A percentile compares a stretch with the other conserved stretches of the same genome.
phyloP scores from a whole-genome alignment of 164 flowering plant species.

The Magnolia changhungtana region DNA sequence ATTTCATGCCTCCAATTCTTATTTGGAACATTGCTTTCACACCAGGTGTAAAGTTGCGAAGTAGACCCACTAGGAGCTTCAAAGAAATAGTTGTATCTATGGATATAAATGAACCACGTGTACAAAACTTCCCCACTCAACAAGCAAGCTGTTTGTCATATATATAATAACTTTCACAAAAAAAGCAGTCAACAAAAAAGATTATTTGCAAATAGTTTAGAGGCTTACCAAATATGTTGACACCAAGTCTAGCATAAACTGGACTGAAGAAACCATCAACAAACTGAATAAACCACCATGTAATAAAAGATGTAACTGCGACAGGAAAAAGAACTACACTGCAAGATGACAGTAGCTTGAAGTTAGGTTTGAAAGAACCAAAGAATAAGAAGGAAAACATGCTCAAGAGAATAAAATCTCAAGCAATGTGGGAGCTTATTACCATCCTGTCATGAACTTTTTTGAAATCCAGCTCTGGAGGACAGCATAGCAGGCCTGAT shows the following conservation, averaged over 20 bases:
- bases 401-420: neutral
- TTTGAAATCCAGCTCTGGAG: conserved; percentile 85
- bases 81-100: neutral
- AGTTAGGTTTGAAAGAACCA: neutral
- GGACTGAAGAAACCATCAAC: conserved; percentile 94
- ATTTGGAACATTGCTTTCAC: neutral
- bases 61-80: neutral
- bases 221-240: conserved; percentile 68
- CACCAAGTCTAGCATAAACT: conserved; percentile 65
- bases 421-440: conserved; percentile 18
- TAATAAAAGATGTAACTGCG: conserved; percentile 61
- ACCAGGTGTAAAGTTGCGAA: neutral
- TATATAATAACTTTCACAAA: neutral
- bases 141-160: too few relatives aligned
- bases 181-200: neutral
- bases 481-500: conserved; percentile 79
- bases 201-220: neutral
- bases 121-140: too few relatives aligned
- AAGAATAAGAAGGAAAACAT: neutral
- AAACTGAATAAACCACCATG: conserved; percentile 73
- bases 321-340: conserved; percentile 79
- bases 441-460: conserved; percentile 98
- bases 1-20: neutral
- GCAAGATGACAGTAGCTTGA: conserved; percentile 20
- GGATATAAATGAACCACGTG: neutral